phyloP scores from a whole-genome alignment of 1,284 basidiomycete genomes.

The Trametes polyzona region DNA sequence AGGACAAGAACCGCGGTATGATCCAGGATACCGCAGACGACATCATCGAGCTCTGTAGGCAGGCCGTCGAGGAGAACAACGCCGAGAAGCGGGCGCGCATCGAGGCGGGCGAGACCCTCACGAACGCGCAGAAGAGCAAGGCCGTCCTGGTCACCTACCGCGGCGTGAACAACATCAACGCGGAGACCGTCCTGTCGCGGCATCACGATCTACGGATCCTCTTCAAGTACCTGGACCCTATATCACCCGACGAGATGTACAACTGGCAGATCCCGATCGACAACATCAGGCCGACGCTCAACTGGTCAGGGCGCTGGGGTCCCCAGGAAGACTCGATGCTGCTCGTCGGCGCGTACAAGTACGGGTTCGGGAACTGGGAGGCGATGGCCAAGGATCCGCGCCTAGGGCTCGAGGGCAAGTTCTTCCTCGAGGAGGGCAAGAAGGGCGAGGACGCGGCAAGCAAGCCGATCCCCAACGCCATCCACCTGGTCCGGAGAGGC shows the following conservation, averaged over 20 bases:
- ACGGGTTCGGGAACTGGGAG: constrained; percentile 99
- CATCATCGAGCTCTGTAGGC: constrained; percentile 85
- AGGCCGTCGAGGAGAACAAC: constrained; percentile 86
- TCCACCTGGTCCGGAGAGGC: constrained; percentile 95
- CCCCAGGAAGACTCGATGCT: constrained; percentile 92
- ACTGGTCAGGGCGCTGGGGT: constrained; percentile 98
- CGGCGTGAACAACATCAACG: constrained; percentile 93
- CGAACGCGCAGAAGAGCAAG: constrained; percentile 90
- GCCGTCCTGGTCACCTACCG: constrained; percentile 93
- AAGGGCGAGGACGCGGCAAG: constrained; percentile 82
- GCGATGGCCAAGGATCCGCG: constrained; percentile 88
- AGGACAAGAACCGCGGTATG: constrained; percentile 94
- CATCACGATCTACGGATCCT: constrained; percentile 90
- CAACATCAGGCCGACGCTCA: constrained; percentile 90
- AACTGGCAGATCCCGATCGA: constrained; percentile 90
- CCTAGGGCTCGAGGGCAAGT: constrained; percentile 87
- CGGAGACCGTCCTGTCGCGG: constrained; percentile 93
- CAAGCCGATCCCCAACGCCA: constrained; percentile 91
- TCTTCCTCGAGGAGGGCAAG: constrained; percentile 97
- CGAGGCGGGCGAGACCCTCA: constrained; percentile 84
- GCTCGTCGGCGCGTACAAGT: constrained; percentile 89
- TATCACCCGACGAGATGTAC: constrained; percentile 68
- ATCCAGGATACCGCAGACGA: constrained; percentile 93
- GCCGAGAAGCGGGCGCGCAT: constrained; percentile 76
- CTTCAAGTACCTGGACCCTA: constrained; percentile 77